These are phyloP conservation scores for Triticum aestivum DNA, from an alignment of 176 grass and related monocot species.

Conservation along the genomic window IWGSC_CS_RefSeq_v2.1 NC_057810.1:424248059-424248558, in stretches of 20 bases:
- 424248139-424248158: neutral
- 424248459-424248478: conserved; percentile 72
- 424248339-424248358: neutral
- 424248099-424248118: neutral
- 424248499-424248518: conserved; percentile 67
- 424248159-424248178: neutral
- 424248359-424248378: neutral
- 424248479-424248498: conserved; percentile 52
- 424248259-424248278: neutral
- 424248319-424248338: neutral
- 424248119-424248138: neutral
- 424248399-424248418: conserved; percentile 55
- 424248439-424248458: conserved; percentile 72
- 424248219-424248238: neutral
- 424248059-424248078: neutral
- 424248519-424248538: conserved; percentile 54
- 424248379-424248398: neutral
- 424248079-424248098: neutral
- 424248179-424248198: neutral
- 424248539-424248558: conserved; percentile 57
- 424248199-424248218: neutral
- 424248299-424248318: too few species aligned
- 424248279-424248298: neutral
- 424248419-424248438: conserved; percentile 81
- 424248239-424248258: conserved; percentile 1